These are phyloP conservation scores for Paraleonurus japonicus DNA, from an alignment of 257 asterid species.

Conservation along the genomic window DNA sequence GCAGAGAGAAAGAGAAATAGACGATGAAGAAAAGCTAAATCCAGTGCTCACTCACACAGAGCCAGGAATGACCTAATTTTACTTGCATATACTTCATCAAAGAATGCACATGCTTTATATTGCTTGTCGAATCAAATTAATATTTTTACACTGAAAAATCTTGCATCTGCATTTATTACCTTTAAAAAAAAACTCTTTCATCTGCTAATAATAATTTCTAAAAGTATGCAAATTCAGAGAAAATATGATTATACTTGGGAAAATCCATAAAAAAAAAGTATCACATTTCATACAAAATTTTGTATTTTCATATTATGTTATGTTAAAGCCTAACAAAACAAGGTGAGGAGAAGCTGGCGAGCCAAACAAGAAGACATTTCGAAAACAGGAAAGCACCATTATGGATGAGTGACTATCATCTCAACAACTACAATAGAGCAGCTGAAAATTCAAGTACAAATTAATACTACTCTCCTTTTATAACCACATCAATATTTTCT, in stretches of 20 bases:
- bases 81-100: neutral
- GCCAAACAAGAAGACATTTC: neutral
- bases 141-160: too few species aligned
- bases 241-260: too few species aligned
- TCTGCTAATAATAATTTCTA: too few species aligned
- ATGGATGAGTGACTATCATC: neutral
- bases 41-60: conserved; percentile 6
- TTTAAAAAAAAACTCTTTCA: too few species aligned
- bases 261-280: too few species aligned
- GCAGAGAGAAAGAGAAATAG: conserved; percentile 30
- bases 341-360: too few species aligned
- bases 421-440: neutral
- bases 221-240: too few species aligned
- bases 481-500: too few species aligned
- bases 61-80: conserved; percentile 10
- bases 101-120: neutral
- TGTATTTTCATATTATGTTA: neutral
- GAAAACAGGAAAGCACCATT: neutral
- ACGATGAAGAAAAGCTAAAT: conserved; percentile 19
- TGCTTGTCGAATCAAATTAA: neutral
- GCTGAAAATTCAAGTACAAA: neutral
- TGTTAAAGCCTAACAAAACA: neutral
- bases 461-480: neutral
- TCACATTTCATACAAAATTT: too few species aligned
- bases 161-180: too few species aligned